Conservation (phyloP, 2,329 filamentous ascomycete genomes). For the Aspergillus clavatus region DNA sequence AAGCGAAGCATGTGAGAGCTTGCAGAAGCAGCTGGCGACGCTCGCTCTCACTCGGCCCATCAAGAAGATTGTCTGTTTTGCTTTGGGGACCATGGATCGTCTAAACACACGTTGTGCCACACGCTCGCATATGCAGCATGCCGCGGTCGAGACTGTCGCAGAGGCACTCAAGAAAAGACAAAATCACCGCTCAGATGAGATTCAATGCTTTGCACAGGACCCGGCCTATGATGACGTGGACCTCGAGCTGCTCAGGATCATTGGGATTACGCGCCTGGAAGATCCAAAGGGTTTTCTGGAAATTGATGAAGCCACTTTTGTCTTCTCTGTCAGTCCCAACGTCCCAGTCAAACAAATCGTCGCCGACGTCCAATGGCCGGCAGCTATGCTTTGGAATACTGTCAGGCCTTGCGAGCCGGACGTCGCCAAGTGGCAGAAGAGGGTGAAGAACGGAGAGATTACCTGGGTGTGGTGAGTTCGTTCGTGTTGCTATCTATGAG, state of each 20-base stretch:
- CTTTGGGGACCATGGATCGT: conserved; percentile 16
- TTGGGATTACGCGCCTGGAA: conserved; percentile 22
- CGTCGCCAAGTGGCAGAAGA: conserved; percentile 9
- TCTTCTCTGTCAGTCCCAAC: conserved; percentile 33
- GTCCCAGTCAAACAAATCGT: conserved; percentile 37
- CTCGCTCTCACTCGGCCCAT: conserved; percentile 6
- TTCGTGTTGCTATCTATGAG: neutral
- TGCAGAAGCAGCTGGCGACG: conserved; percentile 12
- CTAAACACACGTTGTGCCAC: conserved; percentile 2
- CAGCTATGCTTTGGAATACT: conserved; percentile 26
- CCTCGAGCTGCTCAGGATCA: conserved; percentile 10
- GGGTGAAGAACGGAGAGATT: conserved; percentile 11
- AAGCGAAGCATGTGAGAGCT: conserved; percentile 13
- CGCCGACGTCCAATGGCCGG: conserved; percentile 36
- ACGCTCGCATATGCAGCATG: conserved; percentile 21
- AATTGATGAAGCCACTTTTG: conserved; percentile 34
- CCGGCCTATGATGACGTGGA: conserved; percentile 23
- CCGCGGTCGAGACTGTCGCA: conserved; percentile 19
- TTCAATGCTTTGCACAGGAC: conserved; percentile 26
- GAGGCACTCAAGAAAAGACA: conserved; percentile 10
- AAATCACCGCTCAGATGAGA: conserved; percentile 1
- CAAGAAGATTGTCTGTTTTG: conserved; percentile 23
- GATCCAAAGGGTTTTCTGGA: conserved; percentile 34
- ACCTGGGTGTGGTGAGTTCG: conserved; percentile 14
- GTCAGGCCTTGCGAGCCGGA: conserved; percentile 9